Evolutionary conservation across 176 grass and related monocot genomes (phyloP).

Genomic region (Alopecurus myosuroides): DNA sequence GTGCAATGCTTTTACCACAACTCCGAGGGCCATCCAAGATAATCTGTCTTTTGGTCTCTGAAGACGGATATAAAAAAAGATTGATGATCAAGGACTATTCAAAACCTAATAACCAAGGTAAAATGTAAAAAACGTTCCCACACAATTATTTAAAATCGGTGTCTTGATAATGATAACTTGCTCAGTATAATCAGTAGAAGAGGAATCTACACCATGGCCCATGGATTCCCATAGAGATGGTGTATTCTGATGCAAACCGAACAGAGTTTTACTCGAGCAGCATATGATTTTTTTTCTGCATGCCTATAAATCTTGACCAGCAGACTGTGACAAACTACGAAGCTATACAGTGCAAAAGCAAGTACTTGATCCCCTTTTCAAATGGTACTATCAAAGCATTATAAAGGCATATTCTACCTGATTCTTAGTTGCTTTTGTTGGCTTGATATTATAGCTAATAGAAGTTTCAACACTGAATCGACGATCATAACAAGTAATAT

Average conservation of each 20-base stretch:
- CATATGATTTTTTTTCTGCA: not conserved
- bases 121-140: not conserved
- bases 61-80: not conserved
- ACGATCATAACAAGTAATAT: not conserved
- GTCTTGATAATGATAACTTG: not conserved
- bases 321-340: not conserved
- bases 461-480: not conserved
- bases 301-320: not conserved
- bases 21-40: conserved; percentile 88
- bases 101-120: not conserved
- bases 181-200: not conserved
- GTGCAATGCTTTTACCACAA: conserved; percentile 85
- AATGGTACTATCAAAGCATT: not conserved
- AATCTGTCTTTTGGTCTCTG: conserved; percentile 83
- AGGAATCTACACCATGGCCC: not conserved
- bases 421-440: not conserved
- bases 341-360: not conserved
- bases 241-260: conserved; percentile 4
- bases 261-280: not conserved
- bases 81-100: not conserved
- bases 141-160: not conserved
- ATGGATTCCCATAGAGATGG: not conserved
- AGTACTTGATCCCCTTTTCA: not conserved
- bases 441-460: conserved; percentile 8
- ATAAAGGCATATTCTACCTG: not conserved